Evolutionary conservation across 208 protist species (phyloP), one percentile per base, ranked within the genome.

Genomic region (Acanthamoeba sp.): DNA sequence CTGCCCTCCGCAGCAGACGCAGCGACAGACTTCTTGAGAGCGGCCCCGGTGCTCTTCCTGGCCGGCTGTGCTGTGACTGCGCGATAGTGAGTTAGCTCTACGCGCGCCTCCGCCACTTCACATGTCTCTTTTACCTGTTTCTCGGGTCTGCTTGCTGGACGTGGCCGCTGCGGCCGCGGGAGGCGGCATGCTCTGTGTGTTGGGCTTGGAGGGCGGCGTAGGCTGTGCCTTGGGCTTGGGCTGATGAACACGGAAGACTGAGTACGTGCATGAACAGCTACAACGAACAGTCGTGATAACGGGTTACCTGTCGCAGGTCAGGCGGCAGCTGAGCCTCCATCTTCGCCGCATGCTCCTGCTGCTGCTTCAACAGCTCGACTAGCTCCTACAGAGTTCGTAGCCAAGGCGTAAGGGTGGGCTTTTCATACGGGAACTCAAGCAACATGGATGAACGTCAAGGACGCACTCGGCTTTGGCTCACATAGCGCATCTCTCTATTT

Each of bases 241-340:
- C 66, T 76, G 9, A 40, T 29, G n/a, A 22, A 76, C 5, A 42
- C 6, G 66, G 45, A 50, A 50, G 45, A 16, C 12, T 16, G 1
- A 9, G 45, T 16, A 50, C 2, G 45, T 76, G 62, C 62, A 69
- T 22, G 62, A 27, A 69, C 62, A 69, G 12, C 22, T 36, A 12
- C 2, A 62, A 22, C 10, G 22, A 29, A 48, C 18, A 27, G 52
- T 4, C 73, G 0, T 73, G 29, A 18, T 7, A 52, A 50, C 2
- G 73, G 2, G 24, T 6, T 52, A 84, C 73, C 38, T 52, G 73
- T 14, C 38, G 73, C 40, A 84, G 40, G 34, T 84, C 73, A 18
- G 73, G 38, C 22, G 73, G 73, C 73, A 84, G 22, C 38, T 84
- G 73, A 16, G 73, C 73, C 36, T 84, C 73, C 22, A 84, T 84